Conservation (phyloP, 495 filamentous ascomycete species). For the Chaetomium fimeti region DNA sequence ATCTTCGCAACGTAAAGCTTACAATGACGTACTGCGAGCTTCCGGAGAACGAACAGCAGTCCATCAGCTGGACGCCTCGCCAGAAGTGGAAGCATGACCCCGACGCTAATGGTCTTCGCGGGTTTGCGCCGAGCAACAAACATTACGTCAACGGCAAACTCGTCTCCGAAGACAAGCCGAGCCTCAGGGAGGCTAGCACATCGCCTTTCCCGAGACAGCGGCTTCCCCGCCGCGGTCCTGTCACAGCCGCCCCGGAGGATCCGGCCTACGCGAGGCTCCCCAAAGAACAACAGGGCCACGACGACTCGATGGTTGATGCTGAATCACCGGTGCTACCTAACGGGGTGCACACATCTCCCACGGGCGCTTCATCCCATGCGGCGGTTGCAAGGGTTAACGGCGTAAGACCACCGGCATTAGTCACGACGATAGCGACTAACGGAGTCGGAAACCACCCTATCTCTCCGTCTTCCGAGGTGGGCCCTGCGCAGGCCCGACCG, state of each 20-base stretch:
- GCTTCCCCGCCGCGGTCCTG: constrained; percentile 48
- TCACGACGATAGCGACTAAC: constrained; percentile 20
- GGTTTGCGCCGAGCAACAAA: constrained; percentile 48
- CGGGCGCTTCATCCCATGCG: constrained; percentile 21
- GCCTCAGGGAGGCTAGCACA: constrained; percentile 38
- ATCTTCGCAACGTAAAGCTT: constrained; percentile 62
- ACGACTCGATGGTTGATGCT: constrained; percentile 36
- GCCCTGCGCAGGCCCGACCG: constrained; percentile 32
- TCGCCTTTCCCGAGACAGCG: constrained; percentile 48
- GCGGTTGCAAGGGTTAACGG: constrained; percentile 26
- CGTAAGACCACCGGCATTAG: constrained; percentile 21
- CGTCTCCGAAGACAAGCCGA: constrained; percentile 42
- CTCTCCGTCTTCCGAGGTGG: constrained; percentile 36
- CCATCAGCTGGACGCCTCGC: constrained; percentile 36
- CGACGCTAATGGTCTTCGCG: constrained; percentile 39
- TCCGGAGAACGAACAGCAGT: constrained; percentile 43
- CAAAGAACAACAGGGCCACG: constrained; percentile 49
- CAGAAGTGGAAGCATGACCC: constrained; percentile 56
- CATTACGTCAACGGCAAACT: constrained; percentile 49
- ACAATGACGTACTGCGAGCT: constrained; percentile 54
- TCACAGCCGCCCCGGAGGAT: constrained; percentile 46
- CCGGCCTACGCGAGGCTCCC: constrained; percentile 47
- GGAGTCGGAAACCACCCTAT: constrained; percentile 29
- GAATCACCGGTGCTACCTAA: constrained; percentile 35
- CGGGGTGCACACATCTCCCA: constrained; percentile 38